phyloP scores from a whole-genome alignment of 176 grass and related monocot genomes.

The Oryza longistaminata region DNA sequence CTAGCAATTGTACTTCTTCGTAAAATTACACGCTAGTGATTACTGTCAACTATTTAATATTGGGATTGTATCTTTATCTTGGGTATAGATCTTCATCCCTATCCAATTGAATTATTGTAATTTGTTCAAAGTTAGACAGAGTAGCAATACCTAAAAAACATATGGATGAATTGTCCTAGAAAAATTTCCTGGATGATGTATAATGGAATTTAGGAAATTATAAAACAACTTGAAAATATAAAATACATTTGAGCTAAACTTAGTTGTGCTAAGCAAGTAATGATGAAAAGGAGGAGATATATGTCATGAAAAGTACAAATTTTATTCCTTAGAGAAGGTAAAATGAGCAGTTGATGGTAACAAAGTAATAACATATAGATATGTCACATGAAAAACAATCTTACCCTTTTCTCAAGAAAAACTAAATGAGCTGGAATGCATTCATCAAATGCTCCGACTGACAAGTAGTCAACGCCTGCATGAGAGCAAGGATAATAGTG shows the following conservation, averaged over 20 bases:
- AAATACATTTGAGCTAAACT: background rate
- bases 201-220: background rate
- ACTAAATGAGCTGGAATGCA: slow-evolving; percentile 74
- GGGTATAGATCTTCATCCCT: background rate
- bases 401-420: slow-evolving; percentile 68
- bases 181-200: background rate
- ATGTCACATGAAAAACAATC: background rate
- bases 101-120: background rate
- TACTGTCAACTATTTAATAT: background rate
- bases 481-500: background rate
- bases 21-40: background rate
- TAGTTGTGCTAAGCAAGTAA: background rate
- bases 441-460: slow-evolving; percentile 75
- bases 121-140: background rate
- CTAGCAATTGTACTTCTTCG: background rate
- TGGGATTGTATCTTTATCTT: background rate
- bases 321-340: background rate
- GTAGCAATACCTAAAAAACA: background rate
- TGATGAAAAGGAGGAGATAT: background rate
- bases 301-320: background rate
- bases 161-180: background rate
- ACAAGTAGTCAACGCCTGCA: slow-evolving; percentile 76
- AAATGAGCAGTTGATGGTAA: no score
- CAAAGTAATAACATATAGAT: background rate
- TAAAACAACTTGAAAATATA: background rate